A percentile compares a stretch with the other conserved stretches of the same genome.
Conservation (phyloP, 306 rosid species). For the Quercus gilva region DNA sequence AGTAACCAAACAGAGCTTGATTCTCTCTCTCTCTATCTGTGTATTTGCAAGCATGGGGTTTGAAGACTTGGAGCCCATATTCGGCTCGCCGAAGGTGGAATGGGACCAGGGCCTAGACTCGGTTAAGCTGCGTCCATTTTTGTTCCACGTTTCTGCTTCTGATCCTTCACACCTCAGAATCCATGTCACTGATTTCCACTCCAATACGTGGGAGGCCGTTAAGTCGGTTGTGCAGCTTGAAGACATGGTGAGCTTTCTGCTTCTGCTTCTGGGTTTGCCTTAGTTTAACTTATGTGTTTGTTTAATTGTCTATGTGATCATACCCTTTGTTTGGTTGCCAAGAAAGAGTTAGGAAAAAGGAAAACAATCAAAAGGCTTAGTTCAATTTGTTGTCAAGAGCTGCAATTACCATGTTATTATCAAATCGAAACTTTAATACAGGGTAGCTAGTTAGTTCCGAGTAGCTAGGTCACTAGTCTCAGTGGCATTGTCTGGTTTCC, state of each 20-base stretch:
- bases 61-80: slow-evolving; percentile 57
- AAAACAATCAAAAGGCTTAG: neutral
- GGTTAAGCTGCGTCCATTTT: slow-evolving; percentile 32
- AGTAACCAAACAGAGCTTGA: neutral
- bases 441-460: no score
- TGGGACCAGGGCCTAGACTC: slow-evolving; percentile 20
- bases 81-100: slow-evolving; percentile 59
- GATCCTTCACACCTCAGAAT: slow-evolving; percentile 54
- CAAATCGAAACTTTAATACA: no score
- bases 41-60: slow-evolving; percentile 42
- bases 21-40: neutral
- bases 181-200: slow-evolving; percentile 64
- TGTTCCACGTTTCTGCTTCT: slow-evolving; percentile 54
- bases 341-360: neutral
- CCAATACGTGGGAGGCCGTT: slow-evolving; percentile 61
- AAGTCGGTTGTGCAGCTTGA: slow-evolving; percentile 64
- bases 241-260: slow-evolving; percentile 57
- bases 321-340: neutral
- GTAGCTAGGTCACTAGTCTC: no score
- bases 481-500: no score
- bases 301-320: neutral
- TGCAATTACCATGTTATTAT: no score
- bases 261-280: neutral
- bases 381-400: no score
- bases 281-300: neutral